Evolutionary conservation across 305 asterid genomes (phyloP).

Genomic region (Fraxinus velutina): DNA sequence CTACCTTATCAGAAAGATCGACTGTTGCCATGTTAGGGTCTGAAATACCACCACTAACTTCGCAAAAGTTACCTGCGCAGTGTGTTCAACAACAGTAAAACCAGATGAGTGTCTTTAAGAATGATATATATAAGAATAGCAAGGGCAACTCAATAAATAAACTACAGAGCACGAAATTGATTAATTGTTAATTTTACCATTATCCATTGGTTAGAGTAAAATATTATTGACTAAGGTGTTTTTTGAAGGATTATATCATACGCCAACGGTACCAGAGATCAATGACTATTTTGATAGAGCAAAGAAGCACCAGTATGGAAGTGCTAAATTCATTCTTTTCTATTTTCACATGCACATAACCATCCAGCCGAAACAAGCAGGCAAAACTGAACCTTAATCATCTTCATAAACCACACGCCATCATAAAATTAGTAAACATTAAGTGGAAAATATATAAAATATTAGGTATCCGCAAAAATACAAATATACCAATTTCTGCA

Average conservation of each 20-base stretch:
- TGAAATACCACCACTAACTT: constrained; percentile 23
- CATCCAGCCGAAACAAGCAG: not conserved
- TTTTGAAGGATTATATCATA: not conserved
- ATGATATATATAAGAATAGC: not conserved
- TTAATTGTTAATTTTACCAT: not conserved
- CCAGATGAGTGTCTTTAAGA: not conserved
- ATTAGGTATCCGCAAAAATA: not conserved
- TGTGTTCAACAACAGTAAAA: not conserved
- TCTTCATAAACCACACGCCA: not conserved
- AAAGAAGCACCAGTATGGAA: not conserved
- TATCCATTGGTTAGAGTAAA: not conserved
- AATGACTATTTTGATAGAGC: not conserved
- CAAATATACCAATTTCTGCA: constrained; percentile 31
- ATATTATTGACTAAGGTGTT: not conserved
- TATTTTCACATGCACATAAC: not conserved
- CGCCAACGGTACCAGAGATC: not conserved
- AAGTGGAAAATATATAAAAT: constrained; percentile 3
- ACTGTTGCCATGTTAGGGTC: constrained; percentile 54
- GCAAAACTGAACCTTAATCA: not conserved
- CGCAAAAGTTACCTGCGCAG: constrained; percentile 32
- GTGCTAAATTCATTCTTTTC: not conserved
- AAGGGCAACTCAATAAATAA: not conserved
- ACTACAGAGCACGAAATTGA: not conserved
- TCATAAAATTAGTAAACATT: not conserved
- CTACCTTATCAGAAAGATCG: constrained; percentile 47